Evolutionary conservation across 306 rosid species (phyloP).

Genomic region (Astragalus membranaceus): DNA sequence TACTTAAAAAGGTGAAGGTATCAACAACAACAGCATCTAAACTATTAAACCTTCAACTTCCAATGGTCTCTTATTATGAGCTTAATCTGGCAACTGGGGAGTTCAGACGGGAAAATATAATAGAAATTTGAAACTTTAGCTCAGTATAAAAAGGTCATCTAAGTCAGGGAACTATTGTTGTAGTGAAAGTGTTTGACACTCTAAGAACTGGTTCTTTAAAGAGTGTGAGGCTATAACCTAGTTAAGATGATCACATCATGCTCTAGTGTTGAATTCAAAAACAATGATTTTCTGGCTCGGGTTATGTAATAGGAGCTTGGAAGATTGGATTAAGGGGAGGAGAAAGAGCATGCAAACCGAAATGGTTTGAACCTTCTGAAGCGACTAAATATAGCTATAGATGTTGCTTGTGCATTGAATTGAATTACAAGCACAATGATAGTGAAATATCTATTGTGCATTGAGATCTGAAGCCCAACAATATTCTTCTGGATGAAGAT

Average conservation of each 20-base stretch:
- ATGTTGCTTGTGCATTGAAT: slow-evolving; percentile 50
- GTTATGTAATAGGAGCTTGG: slow-evolving; percentile 65
- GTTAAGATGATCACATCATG: slow-evolving; percentile 69
- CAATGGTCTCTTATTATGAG: slow-evolving; percentile 46
- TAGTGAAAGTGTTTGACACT: slow-evolving; percentile 63
- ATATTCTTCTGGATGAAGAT: slow-evolving; percentile 52
- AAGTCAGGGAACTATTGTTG: slow-evolving; percentile 43
- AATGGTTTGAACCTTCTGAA: slow-evolving; percentile 42
- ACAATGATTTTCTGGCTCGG: slow-evolving; percentile 57
- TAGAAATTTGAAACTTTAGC: slow-evolving; percentile 66
- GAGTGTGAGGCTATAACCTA: slow-evolving; percentile 63
- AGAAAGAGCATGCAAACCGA: slow-evolving; percentile 33
- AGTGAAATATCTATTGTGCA: slow-evolving; percentile 60
- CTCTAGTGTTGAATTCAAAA: slow-evolving; percentile 56
- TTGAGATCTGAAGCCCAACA: slow-evolving; percentile 78
- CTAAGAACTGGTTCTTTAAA: slow-evolving; percentile 36
- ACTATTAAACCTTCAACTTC: slow-evolving; percentile 25
- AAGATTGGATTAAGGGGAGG: slow-evolving; percentile 61
- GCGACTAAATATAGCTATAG: slow-evolving; percentile 58
- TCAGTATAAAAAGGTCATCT: slow-evolving; percentile 53
- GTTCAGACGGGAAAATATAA: slow-evolving; percentile 36
- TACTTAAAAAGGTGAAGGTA: slow-evolving; percentile 22
- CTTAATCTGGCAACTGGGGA: slow-evolving; percentile 53
- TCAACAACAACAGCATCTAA: not conserved
- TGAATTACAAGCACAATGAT: slow-evolving; percentile 66